These are phyloP conservation scores for Neurospora terricola DNA, from an alignment of 495 filamentous ascomycete genomes.

Conservation along the genomic window DNA sequence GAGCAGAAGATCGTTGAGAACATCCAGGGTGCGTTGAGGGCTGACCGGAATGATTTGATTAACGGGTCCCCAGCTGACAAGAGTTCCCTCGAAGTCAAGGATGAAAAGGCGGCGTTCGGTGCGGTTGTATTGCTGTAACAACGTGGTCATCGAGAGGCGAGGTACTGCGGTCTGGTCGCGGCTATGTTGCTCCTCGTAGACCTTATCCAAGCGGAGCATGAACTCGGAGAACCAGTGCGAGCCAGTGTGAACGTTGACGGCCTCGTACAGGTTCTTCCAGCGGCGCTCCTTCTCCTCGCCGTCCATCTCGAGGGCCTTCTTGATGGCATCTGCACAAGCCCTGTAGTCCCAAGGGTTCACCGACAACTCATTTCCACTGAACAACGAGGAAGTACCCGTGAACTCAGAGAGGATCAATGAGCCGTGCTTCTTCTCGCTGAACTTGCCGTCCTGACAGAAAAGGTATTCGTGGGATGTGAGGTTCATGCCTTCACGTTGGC, in stretches of 20 bases:
- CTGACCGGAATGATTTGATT: constrained; percentile 72
- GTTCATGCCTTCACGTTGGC: constrained; percentile 92
- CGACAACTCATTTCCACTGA: constrained; percentile 62
- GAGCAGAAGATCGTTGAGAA: constrained; percentile 65
- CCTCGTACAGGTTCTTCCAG: constrained; percentile 62
- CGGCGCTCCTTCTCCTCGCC: constrained; percentile 60
- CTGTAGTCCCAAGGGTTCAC: constrained; percentile 94
- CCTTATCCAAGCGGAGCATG: constrained; percentile 52
- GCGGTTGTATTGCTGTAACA: constrained; percentile 54
- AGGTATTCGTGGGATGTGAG: constrained; percentile 87
- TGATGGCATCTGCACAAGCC: constrained; percentile 73
- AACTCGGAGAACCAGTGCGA: constrained; percentile 73
- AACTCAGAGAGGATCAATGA: constrained; percentile 90
- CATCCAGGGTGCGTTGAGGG: constrained; percentile 64
- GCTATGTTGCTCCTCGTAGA: constrained; percentile 71
- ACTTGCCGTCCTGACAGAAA: constrained; percentile 81
- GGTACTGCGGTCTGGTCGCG: constrained; percentile 79
- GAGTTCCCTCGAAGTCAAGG: constrained; percentile 84
- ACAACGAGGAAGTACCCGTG: constrained; percentile 79
- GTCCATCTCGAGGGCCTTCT: constrained; percentile 65
- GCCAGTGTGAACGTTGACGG: constrained; percentile 72
- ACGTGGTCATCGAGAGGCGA: constrained; percentile 55
- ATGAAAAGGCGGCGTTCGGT: constrained; percentile 67
- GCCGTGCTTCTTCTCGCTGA: constrained; percentile 62
- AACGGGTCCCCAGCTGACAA: constrained; percentile 74